Percentiles rank a stretch among this genome's conserved stretches.
Evolutionary conservation across 2,329 filamentous ascomycete genomes (phyloP).

Genomic region (Trichoderma simmonsii): DNA sequence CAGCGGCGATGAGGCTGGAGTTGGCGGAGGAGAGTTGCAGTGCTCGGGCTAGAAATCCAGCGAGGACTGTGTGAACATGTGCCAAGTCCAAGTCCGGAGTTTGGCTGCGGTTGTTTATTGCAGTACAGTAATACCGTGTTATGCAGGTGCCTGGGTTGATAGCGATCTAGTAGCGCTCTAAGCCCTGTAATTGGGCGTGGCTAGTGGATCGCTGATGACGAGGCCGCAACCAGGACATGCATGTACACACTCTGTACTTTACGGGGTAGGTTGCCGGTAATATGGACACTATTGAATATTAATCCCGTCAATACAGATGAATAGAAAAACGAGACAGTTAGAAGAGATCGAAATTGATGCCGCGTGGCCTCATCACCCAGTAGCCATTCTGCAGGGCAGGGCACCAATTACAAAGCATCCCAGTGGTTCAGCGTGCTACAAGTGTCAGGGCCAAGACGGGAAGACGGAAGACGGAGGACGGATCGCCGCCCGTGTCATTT

Average conservation of each 20-base stretch:
- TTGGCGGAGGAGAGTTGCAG: background rate
- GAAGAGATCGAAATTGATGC: background rate
- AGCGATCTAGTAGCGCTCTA: constrained; percentile 4
- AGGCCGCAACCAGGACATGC: background rate
- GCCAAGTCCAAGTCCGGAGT: background rate
- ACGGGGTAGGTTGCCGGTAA: background rate
- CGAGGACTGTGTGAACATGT: background rate
- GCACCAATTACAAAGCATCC: background rate
- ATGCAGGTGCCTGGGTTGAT: constrained; percentile 8
- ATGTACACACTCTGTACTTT: background rate
- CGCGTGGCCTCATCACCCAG: background rate
- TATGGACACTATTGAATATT: background rate
- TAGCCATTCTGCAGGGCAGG: background rate
- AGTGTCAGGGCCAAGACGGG: background rate
- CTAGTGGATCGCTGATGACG: constrained; percentile 8
- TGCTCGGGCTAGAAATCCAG: background rate
- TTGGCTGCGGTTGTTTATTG: background rate
- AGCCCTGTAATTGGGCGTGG: constrained; percentile 16
- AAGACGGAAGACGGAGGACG: background rate
- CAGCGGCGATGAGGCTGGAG: background rate
- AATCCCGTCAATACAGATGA: background rate
- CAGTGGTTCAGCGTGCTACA: background rate
- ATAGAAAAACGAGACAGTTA: background rate
- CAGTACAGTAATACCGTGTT: background rate
- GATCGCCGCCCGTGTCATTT: background rate